A percentile compares a stretch with the other conserved stretches of the same genome.
Conservation (phyloP, 2,329 filamentous ascomycete species). For the Diplodia corticola region DNA sequence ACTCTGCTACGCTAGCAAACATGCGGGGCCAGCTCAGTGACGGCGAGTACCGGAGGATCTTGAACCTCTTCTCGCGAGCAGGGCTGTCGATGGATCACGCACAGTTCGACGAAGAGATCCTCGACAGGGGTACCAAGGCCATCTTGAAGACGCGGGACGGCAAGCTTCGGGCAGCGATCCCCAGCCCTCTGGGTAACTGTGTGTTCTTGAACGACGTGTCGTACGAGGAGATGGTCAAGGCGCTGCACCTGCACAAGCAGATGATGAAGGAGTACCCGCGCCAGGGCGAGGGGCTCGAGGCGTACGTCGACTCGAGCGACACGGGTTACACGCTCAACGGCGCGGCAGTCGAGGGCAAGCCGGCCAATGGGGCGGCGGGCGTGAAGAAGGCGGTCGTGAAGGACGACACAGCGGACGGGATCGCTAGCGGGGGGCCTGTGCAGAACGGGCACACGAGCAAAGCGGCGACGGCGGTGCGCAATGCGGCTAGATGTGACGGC, state of each 20-base stretch:
- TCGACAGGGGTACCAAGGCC: constrained; percentile 65
- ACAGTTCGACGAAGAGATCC: constrained; percentile 64
- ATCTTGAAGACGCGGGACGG: constrained; percentile 73
- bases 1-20: constrained; percentile 68
- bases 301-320: constrained; percentile 68
- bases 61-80: constrained; percentile 69
- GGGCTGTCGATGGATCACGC: constrained; percentile 72
- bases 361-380: constrained; percentile 26
- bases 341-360: constrained; percentile 37
- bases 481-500: constrained; percentile 33
- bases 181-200: constrained; percentile 66
- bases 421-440: constrained; percentile 21
- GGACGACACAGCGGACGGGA: constrained; percentile 28
- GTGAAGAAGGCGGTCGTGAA: constrained; percentile 31
- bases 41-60: constrained; percentile 61
- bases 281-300: constrained; percentile 65
- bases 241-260: constrained; percentile 64
- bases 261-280: constrained; percentile 64
- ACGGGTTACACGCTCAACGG: constrained; percentile 60
- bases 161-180: constrained; percentile 66
- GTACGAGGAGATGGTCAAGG: constrained; percentile 61
- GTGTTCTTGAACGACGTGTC: constrained; percentile 68
- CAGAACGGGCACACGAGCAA: constrained; percentile 17
- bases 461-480: constrained; percentile 23
- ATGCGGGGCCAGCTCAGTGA: constrained; percentile 61